A percentile compares a stretch with the other conserved stretches of the same genome.
Evolutionary conservation across 805 yeast genomes (phyloP).

Genomic region (Metschnikowia kofuensis): DNA sequence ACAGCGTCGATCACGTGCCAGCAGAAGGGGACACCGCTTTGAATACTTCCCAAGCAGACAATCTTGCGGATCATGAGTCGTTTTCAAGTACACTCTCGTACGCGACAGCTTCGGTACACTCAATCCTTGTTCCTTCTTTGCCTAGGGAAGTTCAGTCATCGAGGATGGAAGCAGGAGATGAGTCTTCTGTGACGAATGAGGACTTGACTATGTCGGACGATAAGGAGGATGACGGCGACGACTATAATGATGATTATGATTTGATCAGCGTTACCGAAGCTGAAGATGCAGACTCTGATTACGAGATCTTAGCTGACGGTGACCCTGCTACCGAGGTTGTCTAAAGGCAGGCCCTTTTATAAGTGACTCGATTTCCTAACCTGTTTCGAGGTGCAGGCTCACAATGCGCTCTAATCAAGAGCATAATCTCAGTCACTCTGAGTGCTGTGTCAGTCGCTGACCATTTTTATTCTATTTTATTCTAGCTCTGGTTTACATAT

Average conservation of each 20-base stretch:
- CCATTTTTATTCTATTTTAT: no score
- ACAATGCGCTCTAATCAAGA: no score
- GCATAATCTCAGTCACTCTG: no score
- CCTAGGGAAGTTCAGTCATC: constrained; percentile 7
- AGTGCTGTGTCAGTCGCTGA: no score
- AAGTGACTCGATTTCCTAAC: no score
- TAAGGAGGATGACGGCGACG: constrained; percentile 7
- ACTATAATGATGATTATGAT: constrained; percentile 31
- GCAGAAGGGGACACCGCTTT: neutral
- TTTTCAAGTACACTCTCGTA: constrained; percentile 6
- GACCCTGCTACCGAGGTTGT: neutral
- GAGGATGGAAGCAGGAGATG: neutral
- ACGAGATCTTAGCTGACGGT: constrained; percentile 31
- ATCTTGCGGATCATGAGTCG: neutral
- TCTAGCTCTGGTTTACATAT: neutral
- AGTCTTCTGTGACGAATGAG: neutral
- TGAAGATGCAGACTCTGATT: constrained; percentile 31
- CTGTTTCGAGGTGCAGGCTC: no score
- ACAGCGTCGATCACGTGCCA: neutral
- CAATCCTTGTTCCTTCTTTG: constrained; percentile 9
- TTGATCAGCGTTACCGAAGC: constrained; percentile 32
- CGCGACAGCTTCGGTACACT: constrained; percentile 8
- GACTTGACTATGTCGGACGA: constrained; percentile 2
- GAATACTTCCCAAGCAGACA: neutral
- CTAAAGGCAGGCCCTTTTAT: neutral